Evolutionary conservation across 257 asterid genomes (phyloP).

Genomic region (Solanum lignicaule): DNA sequence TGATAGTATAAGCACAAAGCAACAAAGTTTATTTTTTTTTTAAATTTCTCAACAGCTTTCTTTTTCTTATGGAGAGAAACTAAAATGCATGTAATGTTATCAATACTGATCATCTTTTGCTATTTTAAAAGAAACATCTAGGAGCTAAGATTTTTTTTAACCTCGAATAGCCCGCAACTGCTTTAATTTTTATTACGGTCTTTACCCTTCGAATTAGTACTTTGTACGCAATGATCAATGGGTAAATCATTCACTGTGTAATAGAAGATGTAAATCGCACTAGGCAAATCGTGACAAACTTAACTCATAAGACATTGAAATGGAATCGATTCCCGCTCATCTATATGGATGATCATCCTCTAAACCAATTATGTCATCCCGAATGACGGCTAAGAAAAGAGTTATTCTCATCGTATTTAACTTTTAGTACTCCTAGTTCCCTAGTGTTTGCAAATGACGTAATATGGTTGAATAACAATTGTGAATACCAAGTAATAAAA

Average conservation of each 20-base stretch:
- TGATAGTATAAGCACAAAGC: neutral
- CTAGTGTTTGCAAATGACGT: neutral
- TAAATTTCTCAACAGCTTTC: neutral
- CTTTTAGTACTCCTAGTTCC: neutral
- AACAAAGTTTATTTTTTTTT: neutral
- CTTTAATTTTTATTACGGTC: no score
- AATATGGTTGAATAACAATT: neutral
- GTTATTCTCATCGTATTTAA: neutral
- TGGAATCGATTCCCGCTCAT: rapidly evolving
- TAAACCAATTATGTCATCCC: neutral
- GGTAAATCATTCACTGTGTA: neutral
- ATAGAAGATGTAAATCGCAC: no score
- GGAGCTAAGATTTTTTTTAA: neutral
- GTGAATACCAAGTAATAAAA: neutral
- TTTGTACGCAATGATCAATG: neutral
- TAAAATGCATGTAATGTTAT: neutral
- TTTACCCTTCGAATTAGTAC: no score
- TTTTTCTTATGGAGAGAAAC: neutral
- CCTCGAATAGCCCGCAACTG: neutral
- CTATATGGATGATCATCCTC: neutral
- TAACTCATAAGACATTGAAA: no score
- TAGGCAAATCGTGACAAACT: no score
- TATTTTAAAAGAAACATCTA: neutral
- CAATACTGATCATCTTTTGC: neutral
- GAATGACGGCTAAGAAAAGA: neutral